phyloP scores from a whole-genome alignment of 495 filamentous ascomycete species.

The Jackrogersella multiformis region DNA sequence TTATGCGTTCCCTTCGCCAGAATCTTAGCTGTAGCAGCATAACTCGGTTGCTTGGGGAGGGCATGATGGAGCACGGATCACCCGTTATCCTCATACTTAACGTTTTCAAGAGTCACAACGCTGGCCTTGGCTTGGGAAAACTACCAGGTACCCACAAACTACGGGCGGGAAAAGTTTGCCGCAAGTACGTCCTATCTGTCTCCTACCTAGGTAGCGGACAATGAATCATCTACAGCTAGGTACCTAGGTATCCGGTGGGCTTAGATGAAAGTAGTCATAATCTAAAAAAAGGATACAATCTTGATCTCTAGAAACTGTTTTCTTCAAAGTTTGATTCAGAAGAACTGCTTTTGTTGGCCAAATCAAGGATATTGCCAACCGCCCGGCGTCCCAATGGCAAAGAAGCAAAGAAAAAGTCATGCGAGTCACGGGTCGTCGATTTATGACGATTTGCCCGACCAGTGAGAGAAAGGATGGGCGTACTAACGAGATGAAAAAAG shows the following conservation, averaged over 20 bases:
- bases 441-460: constrained; percentile 49
- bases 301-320: background rate
- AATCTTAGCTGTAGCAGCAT: constrained; percentile 9
- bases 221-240: constrained; percentile 22
- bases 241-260: too few species aligned
- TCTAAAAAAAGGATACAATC: constrained; percentile 19
- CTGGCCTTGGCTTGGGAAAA: constrained; percentile 11
- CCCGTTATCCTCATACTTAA: constrained; percentile 1
- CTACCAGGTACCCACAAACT: constrained; percentile 11
- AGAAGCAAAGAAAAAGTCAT: constrained; percentile 45
- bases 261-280: constrained; percentile 16
- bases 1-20: constrained; percentile 33
- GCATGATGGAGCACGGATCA: constrained; percentile 27
- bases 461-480: constrained; percentile 35
- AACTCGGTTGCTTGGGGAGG: background rate
- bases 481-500: constrained; percentile 43
- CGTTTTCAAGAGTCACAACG: constrained; percentile 25
- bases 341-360: constrained; percentile 29
- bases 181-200: background rate
- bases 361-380: constrained; percentile 43
- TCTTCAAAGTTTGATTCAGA: constrained; percentile 31
- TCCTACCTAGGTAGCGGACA: background rate
- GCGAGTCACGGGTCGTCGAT: constrained; percentile 53
- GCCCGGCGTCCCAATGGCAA: constrained; percentile 39
- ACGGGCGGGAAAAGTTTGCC: constrained; percentile 14